Evolutionary conservation across 352 stramenopile genomes (phyloP), one percentile per base, ranked within the genome.

Genomic region (Pilasporangium apinafurcum): DNA sequence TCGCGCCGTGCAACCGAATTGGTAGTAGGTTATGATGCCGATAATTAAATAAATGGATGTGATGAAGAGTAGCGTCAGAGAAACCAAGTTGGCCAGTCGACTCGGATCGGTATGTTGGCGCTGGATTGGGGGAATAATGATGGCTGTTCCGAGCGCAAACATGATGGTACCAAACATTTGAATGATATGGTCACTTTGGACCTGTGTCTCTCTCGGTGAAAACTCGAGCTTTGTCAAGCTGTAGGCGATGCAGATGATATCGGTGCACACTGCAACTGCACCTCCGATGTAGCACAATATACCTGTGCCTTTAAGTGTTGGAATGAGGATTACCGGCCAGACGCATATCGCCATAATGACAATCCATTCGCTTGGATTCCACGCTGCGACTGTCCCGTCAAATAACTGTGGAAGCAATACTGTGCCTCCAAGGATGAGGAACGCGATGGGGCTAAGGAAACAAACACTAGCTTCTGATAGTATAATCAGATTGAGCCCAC

Each of bases 21-120:
- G 73, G 34, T 78, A 83, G 61, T 86, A 86, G 17, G 73, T 83
- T 20, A 65, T 44, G 34, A 83, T 65, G 2, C 76, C 73, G 37
- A 85, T 74, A 24, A 85, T 48, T 62, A 86, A 61, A 56, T 86
- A 86, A 25, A 88, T 62, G 4, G 61, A 83, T 18, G 68, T 89
- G 53, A 86, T 82, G 47, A 79, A 74, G 20, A 89, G 56, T 22
- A 89, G 41, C 10, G 76, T 86, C 25, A 82, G 58, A 8, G 69
- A 83, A 26, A 85, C 65, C 8, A 85, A 47, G 26, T 83, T 83
- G 8, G 60, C 65, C 18, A 86, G 50, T 8, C 64, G 58, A 12
- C 49, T 56, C 13, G 72, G 68, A 18, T 83, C 59, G 2, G 56
- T 58, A 43, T 80, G 67, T 40, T 86, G 72, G 0, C 72, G 62